A percentile compares a stretch with the other conserved stretches of the same genome.
Conservation (phyloP, 805 yeast genomes). For the Cyberlindnera maritima region DNA sequence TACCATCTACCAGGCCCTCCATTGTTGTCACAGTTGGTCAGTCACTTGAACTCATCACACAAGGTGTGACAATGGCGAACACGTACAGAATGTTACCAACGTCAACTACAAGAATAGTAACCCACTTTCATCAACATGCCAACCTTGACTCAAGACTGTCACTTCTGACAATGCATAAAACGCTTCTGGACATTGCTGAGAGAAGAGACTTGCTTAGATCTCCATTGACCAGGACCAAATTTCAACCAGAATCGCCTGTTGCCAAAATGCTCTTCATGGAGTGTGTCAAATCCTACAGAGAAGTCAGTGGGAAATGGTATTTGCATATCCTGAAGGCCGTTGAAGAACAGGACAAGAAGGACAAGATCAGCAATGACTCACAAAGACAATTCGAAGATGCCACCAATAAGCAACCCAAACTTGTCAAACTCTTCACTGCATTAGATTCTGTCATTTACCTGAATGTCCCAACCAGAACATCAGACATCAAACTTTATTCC, state of each 20-base stretch:
- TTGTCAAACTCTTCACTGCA: slow-evolving; percentile 17
- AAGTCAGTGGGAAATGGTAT: slow-evolving; percentile 43
- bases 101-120: slow-evolving; percentile 34
- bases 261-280: slow-evolving; percentile 44
- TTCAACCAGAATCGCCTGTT: slow-evolving; percentile 35
- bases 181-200: slow-evolving; percentile 31
- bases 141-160: slow-evolving; percentile 33
- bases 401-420: not conserved
- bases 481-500: slow-evolving; percentile 18
- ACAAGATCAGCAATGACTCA: not conserved
- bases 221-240: slow-evolving; percentile 21
- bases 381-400: slow-evolving; percentile 26
- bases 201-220: slow-evolving; percentile 36
- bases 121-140: slow-evolving; percentile 47
- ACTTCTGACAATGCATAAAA: slow-evolving; percentile 31
- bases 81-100: slow-evolving; percentile 39
- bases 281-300: slow-evolving; percentile 45
- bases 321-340: slow-evolving; percentile 40
- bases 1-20: slow-evolving; percentile 35
- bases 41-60: slow-evolving; percentile 44
- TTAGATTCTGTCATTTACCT: slow-evolving; percentile 19
- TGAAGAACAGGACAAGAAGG: slow-evolving; percentile 40
- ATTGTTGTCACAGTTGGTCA: slow-evolving; percentile 48
- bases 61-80: slow-evolving; percentile 47
- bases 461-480: slow-evolving; percentile 15